Conservation (phyloP, 805 yeast species). For the Lipomyces spencermartinsiae region DNA sequence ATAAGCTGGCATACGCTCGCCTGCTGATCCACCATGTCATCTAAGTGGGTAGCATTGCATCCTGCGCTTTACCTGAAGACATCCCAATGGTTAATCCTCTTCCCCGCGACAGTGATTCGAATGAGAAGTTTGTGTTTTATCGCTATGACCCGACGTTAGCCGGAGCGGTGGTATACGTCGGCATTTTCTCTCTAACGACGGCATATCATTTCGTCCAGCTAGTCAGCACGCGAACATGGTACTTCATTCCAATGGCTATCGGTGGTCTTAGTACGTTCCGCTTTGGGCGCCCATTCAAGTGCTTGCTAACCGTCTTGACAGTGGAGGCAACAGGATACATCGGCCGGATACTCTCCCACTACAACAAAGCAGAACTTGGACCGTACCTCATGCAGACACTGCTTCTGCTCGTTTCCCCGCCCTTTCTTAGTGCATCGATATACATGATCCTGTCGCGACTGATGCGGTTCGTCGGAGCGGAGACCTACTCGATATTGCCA, state of each 20-base stretch:
- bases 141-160: no score
- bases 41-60: no score
- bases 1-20: no score
- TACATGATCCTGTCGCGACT: conserved; percentile 40
- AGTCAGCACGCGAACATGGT: background rate
- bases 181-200: no score
- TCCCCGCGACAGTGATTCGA: no score
- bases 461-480: conserved; percentile 27
- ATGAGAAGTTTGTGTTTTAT: no score
- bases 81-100: no score
- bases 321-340: conserved; percentile 18
- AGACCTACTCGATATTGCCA: conserved; percentile 27
- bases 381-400: conserved; percentile 35
- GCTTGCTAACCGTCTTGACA: background rate
- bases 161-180: no score
- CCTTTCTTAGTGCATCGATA: conserved; percentile 40
- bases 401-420: conserved; percentile 40
- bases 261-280: conserved; percentile 12
- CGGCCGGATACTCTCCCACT: background rate
- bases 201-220: no score
- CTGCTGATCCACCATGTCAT: no score
- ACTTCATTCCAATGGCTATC: conserved; percentile 12
- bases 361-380: background rate
- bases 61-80: no score
- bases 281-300: background rate